phyloP scores from a whole-genome alignment of 2,329 filamentous ascomycete genomes.

The Paraconiothyrium sp. region DNA sequence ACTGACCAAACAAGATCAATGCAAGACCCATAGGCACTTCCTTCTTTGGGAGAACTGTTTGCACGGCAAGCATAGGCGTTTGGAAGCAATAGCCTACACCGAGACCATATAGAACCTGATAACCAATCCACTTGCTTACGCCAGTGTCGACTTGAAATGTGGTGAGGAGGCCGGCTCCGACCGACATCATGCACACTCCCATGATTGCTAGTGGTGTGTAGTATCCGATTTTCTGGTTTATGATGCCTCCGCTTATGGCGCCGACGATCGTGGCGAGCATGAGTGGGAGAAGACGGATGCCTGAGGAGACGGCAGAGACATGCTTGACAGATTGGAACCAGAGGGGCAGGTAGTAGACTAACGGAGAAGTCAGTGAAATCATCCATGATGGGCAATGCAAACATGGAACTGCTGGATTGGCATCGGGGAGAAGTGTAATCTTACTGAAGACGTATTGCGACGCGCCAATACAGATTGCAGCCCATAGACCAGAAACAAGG shows the following conservation, averaged over 20 bases:
- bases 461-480: conserved; percentile 18
- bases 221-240: conserved; percentile 51
- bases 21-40: conserved; percentile 45
- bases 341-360: conserved; percentile 29
- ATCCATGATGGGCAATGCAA: background rate
- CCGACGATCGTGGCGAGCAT: conserved; percentile 26
- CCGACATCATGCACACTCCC: conserved; percentile 43
- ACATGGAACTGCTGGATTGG: background rate
- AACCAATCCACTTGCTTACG: conserved; percentile 34
- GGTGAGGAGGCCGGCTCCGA: conserved; percentile 52
- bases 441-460: conserved; percentile 20
- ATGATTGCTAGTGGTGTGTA: conserved; percentile 53
- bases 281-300: conserved; percentile 25
- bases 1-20: conserved; percentile 54
- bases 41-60: conserved; percentile 44
- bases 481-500: conserved; percentile 19
- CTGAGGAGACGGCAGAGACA: conserved; percentile 23
- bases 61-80: conserved; percentile 49
- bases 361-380: background rate
- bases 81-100: conserved; percentile 54
- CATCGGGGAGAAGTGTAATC: background rate
- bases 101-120: conserved; percentile 33
- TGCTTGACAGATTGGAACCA: conserved; percentile 34
- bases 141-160: conserved; percentile 45
- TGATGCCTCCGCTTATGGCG: conserved; percentile 36